Evolutionary conservation across 805 yeast genomes (phyloP), one percentile per base, ranked within the genome.

Genomic region (Starmerella sp.): DNA sequence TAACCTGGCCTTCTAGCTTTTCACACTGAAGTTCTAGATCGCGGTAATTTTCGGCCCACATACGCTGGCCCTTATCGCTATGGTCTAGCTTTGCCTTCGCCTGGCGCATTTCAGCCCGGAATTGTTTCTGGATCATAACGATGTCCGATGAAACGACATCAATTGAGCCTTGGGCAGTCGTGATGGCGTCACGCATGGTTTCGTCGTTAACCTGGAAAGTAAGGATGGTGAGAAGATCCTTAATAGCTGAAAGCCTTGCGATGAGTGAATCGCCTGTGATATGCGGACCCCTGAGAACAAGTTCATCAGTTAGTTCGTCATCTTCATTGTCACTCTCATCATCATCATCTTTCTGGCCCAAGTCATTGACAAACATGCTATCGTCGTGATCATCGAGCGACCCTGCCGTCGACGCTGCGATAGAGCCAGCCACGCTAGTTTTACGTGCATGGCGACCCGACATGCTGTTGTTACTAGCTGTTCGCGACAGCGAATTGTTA

Each of bases 11-110:
- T 59, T 71, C 73, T 41, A 73, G 66, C 55, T 63, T 61, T 51
- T 71, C 73, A 48, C 67, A 68, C 58, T 73, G 74, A 39, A 66
- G 54, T 54, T 74, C 76, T 62, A 65, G 63, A 61, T 57, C 73
- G 63, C 63, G 73, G 63, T 65, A 72, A 70, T 60, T 73, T 61
- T 62, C 71, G n/a, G 75, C 77, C 72, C 79, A 71, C 6, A 69
- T 60, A 14, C 63, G 56, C 48, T 63, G 65, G 45, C 53, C 60
- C 44, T 61, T 58, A 35, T 63, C 66, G 10, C 65, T 53, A 11
- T 57, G 56, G 30, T 60, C 66, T 28, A 63, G 54, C 51, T 55
- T 60, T 9, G 32, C 50, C 32, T 55, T 46, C 35, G 43, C 17
- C 36, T 15, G 36, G 35, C 48, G 58, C 37, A 41, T 17, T 28